Percentiles rank a stretch among this genome's conserved stretches.
phyloP scores from a whole-genome alignment of 805 yeast species.

The Ogataea neopini region DNA sequence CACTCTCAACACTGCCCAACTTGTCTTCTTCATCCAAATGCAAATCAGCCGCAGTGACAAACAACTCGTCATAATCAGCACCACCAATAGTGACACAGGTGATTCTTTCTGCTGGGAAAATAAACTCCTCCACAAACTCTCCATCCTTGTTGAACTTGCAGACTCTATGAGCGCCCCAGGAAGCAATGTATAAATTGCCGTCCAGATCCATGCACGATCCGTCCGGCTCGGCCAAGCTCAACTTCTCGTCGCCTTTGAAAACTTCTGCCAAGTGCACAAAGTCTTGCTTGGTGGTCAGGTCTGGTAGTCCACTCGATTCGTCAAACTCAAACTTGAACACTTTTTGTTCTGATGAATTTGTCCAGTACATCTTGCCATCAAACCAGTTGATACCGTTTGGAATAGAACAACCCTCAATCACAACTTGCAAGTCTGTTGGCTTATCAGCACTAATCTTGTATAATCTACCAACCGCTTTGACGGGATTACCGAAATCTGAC shows the following conservation, averaged over 20 bases:
- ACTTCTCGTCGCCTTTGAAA: slow-evolving; percentile 13
- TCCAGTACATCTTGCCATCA: slow-evolving; percentile 47
- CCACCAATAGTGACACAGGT: slow-evolving; percentile 77
- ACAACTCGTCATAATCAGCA: slow-evolving; percentile 52
- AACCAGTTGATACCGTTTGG: slow-evolving; percentile 76
- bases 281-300: slow-evolving; percentile 37
- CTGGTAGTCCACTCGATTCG: slow-evolving; percentile 32
- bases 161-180: slow-evolving; percentile 62
- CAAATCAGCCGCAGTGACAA: slow-evolving; percentile 66
- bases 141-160: slow-evolving; percentile 55
- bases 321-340: slow-evolving; percentile 49
- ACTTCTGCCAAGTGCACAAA: slow-evolving; percentile 38
- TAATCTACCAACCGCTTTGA: slow-evolving; percentile 54
- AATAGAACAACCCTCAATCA: slow-evolving; percentile 46
- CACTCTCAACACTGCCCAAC: slow-evolving; percentile 35
- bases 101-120: slow-evolving; percentile 59
- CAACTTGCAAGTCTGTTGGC: slow-evolving; percentile 29
- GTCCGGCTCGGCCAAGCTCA: slow-evolving; percentile 67
- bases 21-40: slow-evolving; percentile 42
- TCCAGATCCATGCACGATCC: slow-evolving; percentile 64
- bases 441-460: slow-evolving; percentile 41
- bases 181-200: slow-evolving; percentile 63
- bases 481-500: slow-evolving; percentile 40
- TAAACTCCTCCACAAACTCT: slow-evolving; percentile 47
- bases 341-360: slow-evolving; percentile 50